Base-by-base conservation (phyloP, 352 stramenopile species). In the Globisporangium nagaii region DNA sequence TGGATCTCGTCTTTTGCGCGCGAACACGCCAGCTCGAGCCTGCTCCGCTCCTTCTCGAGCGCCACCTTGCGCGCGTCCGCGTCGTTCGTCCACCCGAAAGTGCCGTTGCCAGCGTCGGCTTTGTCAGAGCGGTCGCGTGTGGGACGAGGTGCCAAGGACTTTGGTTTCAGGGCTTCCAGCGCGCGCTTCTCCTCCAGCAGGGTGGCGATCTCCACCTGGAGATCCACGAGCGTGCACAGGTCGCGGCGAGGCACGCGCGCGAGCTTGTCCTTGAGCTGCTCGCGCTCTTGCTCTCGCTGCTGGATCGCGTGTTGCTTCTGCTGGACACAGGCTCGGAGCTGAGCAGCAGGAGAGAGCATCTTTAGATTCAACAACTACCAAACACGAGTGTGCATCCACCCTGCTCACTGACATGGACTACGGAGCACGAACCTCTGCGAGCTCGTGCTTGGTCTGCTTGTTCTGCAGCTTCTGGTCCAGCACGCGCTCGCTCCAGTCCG, bases 131-230 rank as follows among this genome's bases (percentile, higher is more conserved):
- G n/a, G 3, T 34, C 9, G 10, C 17, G 17, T 17, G 17, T 49
- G 25, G 10, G n/a, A 7, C 10, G 24, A n/a, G 19, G 19, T 22
- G 47, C 31, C 1, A 39, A 24, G 4, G 65, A 37, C 25, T 75
- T 58, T 5, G 39, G 41, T 53, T 84, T 73, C 9, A 35, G 52
- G 4, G 40, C 17, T 19, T 44, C 40, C 2, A 58, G 30, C 13
- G 40, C 37, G 1, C 75, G 66, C 24, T 89, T 86, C 36, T 79
- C 65, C 11, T 72, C 59, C 2, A 84, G 39, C 2, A 84, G 50
- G 7, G 70, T 57, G 0, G 67, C 68, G 30, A 89, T 76, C 39
- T 83, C 71, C 3, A 84, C 54, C 25, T 87, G 73, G 1, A 86
- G 27, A 2, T 86, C 73, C 5, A 78, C 64, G 10, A 86, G 60